These are phyloP conservation scores for Lachancea nothofagi DNA, from an alignment of 805 yeast species.

Conservation along the genomic window DNA sequence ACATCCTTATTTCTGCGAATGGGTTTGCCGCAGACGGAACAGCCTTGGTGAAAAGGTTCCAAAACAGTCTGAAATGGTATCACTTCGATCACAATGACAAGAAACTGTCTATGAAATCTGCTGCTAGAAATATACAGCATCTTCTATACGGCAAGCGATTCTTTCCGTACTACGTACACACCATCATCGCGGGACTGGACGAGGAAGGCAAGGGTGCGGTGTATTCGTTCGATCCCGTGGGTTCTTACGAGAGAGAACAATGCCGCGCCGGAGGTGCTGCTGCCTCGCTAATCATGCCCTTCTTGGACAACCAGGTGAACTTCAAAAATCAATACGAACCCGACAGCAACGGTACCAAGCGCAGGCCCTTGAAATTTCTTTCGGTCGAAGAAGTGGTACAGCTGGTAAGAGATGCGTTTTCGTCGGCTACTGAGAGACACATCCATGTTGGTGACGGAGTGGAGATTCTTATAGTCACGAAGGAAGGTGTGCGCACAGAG, in stretches of 20 bases:
- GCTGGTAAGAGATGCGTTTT: slow-evolving; percentile 88
- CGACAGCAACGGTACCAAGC: slow-evolving; percentile 59
- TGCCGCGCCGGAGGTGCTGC: slow-evolving; percentile 99
- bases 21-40: slow-evolving; percentile 96
- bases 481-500: slow-evolving; percentile 84
- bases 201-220: slow-evolving; percentile 85
- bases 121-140: slow-evolving; percentile 89
- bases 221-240: slow-evolving; percentile 95
- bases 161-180: slow-evolving; percentile 95
- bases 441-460: slow-evolving; percentile 97
- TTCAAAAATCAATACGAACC: slow-evolving; percentile 91
- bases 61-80: slow-evolving; percentile 73
- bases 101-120: slow-evolving; percentile 58
- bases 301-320: slow-evolving; percentile 94
- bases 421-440: slow-evolving; percentile 97
- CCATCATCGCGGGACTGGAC: slow-evolving; percentile 90
- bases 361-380: slow-evolving; percentile 57
- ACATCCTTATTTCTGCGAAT: slow-evolving; percentile 81
- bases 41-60: slow-evolving; percentile 72
- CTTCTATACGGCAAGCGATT: slow-evolving; percentile 86
- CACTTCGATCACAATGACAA: slow-evolving; percentile 78
- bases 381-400: slow-evolving; percentile 78
- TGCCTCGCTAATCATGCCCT: slow-evolving; percentile 92
- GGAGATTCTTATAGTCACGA: slow-evolving; percentile 84
- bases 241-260: slow-evolving; percentile 95